A percentile compares a stretch with the other conserved stretches of the same genome.
These are phyloP conservation scores for Adansonia grandidieri DNA, from an alignment of 441 rosid genomes.

Conservation along the genomic window DNA sequence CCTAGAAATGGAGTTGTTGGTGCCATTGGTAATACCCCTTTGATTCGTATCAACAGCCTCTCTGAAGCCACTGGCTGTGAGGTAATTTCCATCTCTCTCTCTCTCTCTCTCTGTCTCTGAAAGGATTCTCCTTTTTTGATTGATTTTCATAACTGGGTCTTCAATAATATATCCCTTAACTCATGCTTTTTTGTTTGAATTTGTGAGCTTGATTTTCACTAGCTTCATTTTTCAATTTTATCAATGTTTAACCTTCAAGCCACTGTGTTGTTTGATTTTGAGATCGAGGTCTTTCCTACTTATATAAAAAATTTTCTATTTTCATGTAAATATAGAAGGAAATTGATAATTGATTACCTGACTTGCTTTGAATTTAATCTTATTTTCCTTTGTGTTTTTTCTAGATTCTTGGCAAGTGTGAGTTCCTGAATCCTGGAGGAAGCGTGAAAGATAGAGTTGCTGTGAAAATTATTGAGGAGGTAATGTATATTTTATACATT, in stretches of 20 bases:
- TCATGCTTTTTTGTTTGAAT: neutral
- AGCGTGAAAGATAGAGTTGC: slow-evolving; percentile 96
- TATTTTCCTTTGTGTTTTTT: slow-evolving; percentile 26
- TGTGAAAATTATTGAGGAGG: slow-evolving; percentile 86
- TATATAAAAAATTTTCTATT: neutral
- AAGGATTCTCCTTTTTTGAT: neutral
- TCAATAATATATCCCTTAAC: neutral
- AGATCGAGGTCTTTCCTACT: slow-evolving; percentile 15
- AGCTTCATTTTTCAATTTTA: neutral
- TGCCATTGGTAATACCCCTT: slow-evolving; percentile 83
- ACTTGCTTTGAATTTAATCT: neutral
- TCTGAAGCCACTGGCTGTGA: slow-evolving; percentile 93
- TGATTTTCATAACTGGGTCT: slow-evolving; percentile 5
- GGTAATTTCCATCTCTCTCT: slow-evolving; percentile 40
- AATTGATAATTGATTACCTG: neutral
- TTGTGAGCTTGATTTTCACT: neutral
- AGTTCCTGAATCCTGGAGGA: slow-evolving; percentile 96
- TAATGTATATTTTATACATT: slow-evolving; percentile 41
- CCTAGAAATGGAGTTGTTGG: slow-evolving; percentile 58
- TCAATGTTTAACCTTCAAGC: neutral
- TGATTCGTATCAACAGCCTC: slow-evolving; percentile 89
- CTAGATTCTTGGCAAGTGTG: slow-evolving; percentile 94
- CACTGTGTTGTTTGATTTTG: slow-evolving; percentile 7
- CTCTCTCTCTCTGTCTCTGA: neutral
- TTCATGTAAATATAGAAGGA: neutral